These are phyloP conservation scores for Penicillium fuscoglaucum DNA, from an alignment of 2,329 filamentous ascomycete genomes.

Conservation along the genomic window DNA sequence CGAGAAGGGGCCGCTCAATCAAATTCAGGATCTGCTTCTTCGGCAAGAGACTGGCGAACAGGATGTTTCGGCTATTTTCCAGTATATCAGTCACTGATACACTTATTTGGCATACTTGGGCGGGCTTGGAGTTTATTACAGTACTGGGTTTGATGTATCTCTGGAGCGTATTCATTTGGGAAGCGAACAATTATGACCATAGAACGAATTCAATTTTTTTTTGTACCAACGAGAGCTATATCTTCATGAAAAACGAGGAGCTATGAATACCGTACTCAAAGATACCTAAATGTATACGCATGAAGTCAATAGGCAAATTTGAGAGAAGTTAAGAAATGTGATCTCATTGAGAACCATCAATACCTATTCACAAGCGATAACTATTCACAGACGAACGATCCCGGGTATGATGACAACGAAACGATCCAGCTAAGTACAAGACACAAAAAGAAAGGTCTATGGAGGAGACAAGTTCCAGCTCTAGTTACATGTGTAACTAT, in stretches of 20 bases:
- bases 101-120: neutral
- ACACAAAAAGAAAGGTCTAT: neutral
- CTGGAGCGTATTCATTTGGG: conserved; percentile 1
- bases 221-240: too few species aligned
- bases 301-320: neutral
- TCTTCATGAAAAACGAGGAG: too few species aligned
- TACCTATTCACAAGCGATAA: neutral
- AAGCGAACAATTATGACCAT: conserved; percentile 4
- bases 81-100: conserved; percentile 87
- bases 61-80: conserved; percentile 91
- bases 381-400: neutral
- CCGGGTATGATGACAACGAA: conserved; percentile 27
- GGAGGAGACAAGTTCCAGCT: neutral
- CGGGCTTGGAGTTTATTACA: neutral
- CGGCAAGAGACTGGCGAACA: conserved; percentile 77
- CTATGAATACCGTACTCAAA: neutral
- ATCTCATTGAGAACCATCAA: neutral
- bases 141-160: neutral
- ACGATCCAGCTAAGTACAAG: neutral
- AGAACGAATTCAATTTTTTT: neutral
- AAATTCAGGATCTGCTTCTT: conserved; percentile 87
- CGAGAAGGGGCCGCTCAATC: conserved; percentile 64
- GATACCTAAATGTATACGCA: too few species aligned
- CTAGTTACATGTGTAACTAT: conserved; percentile 20
- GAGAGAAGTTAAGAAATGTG: neutral